Conservation (phyloP, 108 stramenopile genomes). For the Hondaea fermentalgiana region DNA sequence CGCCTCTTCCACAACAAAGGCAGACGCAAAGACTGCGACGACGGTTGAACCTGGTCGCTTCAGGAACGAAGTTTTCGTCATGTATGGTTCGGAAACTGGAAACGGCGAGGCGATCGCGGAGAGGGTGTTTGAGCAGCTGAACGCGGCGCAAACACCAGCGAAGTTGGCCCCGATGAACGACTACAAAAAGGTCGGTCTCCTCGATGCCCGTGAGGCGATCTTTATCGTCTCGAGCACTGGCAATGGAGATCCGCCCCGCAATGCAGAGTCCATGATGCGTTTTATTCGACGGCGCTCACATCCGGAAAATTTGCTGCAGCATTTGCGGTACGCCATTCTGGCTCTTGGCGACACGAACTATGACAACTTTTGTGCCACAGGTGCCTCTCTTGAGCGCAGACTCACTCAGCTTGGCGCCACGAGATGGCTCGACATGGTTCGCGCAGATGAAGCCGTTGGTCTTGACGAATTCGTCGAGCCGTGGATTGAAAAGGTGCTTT, state of each 20-base stretch:
- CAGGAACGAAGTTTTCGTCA: neutral
- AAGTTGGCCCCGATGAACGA: neutral
- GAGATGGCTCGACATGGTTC: constrained; percentile 38
- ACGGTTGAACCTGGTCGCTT: neutral
- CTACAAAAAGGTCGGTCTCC: neutral
- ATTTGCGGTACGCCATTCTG: constrained; percentile 57
- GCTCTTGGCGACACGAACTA: constrained; percentile 72
- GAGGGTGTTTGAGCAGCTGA: neutral
- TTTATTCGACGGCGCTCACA: neutral
- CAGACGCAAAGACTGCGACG: too few relatives aligned
- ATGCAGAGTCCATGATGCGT: neutral
- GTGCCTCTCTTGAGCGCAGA: constrained; percentile 52
- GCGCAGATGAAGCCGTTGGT: constrained; percentile 78
- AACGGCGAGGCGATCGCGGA: constrained; percentile 28
- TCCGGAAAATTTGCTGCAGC: constrained; percentile 29
- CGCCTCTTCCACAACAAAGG: too few relatives aligned
- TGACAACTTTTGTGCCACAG: constrained; percentile 71
- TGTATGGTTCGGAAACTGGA: constrained; percentile 38
- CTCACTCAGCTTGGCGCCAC: constrained; percentile 62
- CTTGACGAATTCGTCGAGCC: constrained; percentile 74
- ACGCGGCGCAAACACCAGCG: neutral
- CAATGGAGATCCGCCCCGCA: constrained; percentile 11
- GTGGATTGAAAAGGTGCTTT: constrained; percentile 44
- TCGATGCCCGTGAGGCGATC: constrained; percentile 23
- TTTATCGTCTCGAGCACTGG: constrained; percentile 60